Evolutionary conservation across 257 asterid species (phyloP).

Genomic region (Scutellaria minor): DNA sequence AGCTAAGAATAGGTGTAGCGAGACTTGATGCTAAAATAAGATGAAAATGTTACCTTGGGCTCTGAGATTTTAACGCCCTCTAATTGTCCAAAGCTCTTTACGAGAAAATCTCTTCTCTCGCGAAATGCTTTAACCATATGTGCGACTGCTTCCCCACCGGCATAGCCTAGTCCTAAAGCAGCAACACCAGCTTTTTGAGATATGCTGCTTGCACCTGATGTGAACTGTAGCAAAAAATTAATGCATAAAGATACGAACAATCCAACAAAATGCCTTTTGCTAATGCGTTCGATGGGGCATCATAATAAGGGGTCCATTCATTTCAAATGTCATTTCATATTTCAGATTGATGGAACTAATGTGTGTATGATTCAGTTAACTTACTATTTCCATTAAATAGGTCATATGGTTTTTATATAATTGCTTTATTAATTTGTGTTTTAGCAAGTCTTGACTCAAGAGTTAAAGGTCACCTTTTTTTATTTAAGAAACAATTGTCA

Average conservation of each 20-base stretch:
- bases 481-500: too few relatives aligned
- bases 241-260: neutral
- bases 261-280: neutral
- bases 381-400: neutral
- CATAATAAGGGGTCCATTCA: too few relatives aligned
- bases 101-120: slow-evolving; percentile 86
- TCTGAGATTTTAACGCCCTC: slow-evolving; percentile 82
- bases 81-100: slow-evolving; percentile 77
- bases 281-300: neutral
- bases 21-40: neutral
- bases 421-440: neutral
- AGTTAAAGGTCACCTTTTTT: too few relatives aligned
- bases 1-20: neutral
- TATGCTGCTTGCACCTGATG: slow-evolving; percentile 98
- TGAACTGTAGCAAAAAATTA: slow-evolving; percentile 51
- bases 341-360: neutral
- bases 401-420: too few relatives aligned
- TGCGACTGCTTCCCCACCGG: slow-evolving; percentile 93
- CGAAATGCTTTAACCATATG: slow-evolving; percentile 87
- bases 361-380: too few relatives aligned
- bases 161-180: slow-evolving; percentile 89
- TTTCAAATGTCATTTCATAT: too few relatives aligned
- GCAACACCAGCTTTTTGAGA: slow-evolving; percentile 93
- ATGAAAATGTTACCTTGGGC: slow-evolving; percentile 65
- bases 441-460: too few relatives aligned